Evolutionary conservation across 768 basidiomycete genomes (phyloP).

Genomic region (Amanita phalloides): DNA sequence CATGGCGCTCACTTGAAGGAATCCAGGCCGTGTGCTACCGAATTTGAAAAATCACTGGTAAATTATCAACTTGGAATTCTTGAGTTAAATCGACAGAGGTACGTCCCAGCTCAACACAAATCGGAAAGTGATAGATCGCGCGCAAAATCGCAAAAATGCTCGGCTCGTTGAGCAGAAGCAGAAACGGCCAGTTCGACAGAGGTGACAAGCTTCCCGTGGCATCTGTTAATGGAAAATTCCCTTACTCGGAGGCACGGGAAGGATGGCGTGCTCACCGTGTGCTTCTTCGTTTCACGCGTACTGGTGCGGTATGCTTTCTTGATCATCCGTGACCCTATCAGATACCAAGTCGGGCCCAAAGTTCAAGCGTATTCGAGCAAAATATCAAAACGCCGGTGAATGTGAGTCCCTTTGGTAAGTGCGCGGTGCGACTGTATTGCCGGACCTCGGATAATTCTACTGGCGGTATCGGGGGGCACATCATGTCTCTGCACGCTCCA

Average conservation of each 20-base stretch:
- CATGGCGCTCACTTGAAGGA: too few species aligned
- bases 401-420: constrained; percentile 63
- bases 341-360: constrained; percentile 65
- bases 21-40: too few species aligned
- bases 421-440: constrained; percentile 51
- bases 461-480: constrained; percentile 92
- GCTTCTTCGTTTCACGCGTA: constrained; percentile 25
- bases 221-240: constrained; percentile 69
- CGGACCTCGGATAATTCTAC: constrained; percentile 42
- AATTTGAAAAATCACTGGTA: too few species aligned
- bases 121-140: not conserved
- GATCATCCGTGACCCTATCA: constrained; percentile 30
- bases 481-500: constrained; percentile 81
- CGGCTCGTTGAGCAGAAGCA: constrained; percentile 89
- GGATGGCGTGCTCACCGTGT: constrained; percentile 38
- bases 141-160: constrained; percentile 32
- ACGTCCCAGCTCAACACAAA: not conserved
- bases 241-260: constrained; percentile 69
- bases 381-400: constrained; percentile 79
- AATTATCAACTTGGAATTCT: too few species aligned
- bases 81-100: constrained; percentile 64
- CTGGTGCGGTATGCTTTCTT: constrained; percentile 34
- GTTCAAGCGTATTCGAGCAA: constrained; percentile 76
- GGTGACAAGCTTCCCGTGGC: constrained; percentile 80
- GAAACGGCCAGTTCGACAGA: constrained; percentile 43